These are phyloP conservation scores for Elongisporangium prolatum DNA, from an alignment of 352 stramenopile genomes.

Conservation along the genomic window DNA sequence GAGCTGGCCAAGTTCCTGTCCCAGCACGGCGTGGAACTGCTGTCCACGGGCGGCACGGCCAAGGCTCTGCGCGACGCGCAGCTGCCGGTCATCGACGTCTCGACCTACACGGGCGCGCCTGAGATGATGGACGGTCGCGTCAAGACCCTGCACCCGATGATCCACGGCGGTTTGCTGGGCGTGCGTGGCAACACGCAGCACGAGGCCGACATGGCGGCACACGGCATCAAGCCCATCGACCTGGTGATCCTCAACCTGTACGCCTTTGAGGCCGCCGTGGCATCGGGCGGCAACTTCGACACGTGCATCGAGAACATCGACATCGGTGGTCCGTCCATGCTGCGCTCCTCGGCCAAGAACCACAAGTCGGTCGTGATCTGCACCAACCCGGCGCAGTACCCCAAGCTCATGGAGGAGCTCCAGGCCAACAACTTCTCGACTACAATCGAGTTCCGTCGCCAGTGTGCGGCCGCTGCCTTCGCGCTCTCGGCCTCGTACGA, in stretches of 20 bases:
- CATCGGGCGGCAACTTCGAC: slow-evolving; percentile 90
- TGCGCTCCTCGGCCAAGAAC: slow-evolving; percentile 99
- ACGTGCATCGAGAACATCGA: slow-evolving; percentile 99
- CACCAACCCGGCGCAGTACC: slow-evolving; percentile 95
- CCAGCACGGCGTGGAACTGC: slow-evolving; percentile 92
- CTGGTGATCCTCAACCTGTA: slow-evolving; percentile 99
- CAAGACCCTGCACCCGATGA: slow-evolving; percentile 99
- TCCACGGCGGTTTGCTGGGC: slow-evolving; percentile 97
- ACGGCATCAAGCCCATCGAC: slow-evolving; percentile 97
- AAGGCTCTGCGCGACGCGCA: slow-evolving; percentile 94
- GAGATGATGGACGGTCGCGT: slow-evolving; percentile 99
- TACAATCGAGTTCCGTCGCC: slow-evolving; percentile 84
- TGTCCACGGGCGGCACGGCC: slow-evolving; percentile 98
- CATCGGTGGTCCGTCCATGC: slow-evolving; percentile 99
- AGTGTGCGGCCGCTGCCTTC: slow-evolving; percentile 78
- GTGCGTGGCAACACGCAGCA: slow-evolving; percentile 97
- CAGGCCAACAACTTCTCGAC: slow-evolving; percentile 91
- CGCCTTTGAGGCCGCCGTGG: slow-evolving; percentile 97
- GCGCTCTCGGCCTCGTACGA: slow-evolving; percentile 92
- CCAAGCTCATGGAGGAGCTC: slow-evolving; percentile 89
- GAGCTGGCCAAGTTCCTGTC: slow-evolving; percentile 95
- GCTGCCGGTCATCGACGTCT: slow-evolving; percentile 96
- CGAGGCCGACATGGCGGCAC: slow-evolving; percentile 94
- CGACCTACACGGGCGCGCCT: slow-evolving; percentile 94
- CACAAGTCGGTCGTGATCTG: slow-evolving; percentile 98